Evolutionary conservation across 495 filamentous ascomycete genomes (phyloP).

Genomic region (Usnea hakonensis): DNA sequence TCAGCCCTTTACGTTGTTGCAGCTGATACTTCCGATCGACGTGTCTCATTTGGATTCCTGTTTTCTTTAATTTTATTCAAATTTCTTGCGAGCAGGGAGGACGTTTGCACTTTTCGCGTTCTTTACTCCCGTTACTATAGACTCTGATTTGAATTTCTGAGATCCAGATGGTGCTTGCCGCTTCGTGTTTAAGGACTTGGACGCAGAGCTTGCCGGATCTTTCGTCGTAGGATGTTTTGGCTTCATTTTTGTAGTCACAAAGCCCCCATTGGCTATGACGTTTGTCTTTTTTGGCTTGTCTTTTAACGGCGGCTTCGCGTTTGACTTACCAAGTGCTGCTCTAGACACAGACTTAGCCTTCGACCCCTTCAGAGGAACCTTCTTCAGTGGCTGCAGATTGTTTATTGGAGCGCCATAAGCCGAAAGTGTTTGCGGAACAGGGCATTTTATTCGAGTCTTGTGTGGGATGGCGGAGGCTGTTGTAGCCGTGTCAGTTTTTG

Average conservation of each 20-base stretch:
- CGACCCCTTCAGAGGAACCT: neutral
- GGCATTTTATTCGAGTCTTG: conserved; percentile 3
- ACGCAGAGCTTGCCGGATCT: neutral
- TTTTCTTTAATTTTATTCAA: conserved; percentile 13
- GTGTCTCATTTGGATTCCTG: conserved; percentile 17
- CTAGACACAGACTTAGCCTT: neutral
- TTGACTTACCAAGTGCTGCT: neutral
- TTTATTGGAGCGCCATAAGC: conserved; percentile 6
- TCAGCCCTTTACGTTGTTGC: neutral
- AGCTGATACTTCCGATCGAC: conserved; percentile 12
- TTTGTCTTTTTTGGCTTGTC: neutral
- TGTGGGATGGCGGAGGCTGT: conserved; percentile 4
- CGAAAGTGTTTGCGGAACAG: conserved; percentile 8
- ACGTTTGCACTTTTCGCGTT: conserved; percentile 4
- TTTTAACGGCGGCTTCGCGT: conserved; percentile 1
- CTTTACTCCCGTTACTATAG: neutral
- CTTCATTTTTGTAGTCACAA: neutral
- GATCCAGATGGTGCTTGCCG: neutral
- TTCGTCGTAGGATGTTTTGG: neutral
- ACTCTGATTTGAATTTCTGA: neutral
- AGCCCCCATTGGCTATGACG: neutral
- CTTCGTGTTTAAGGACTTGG: neutral
- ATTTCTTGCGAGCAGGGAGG: conserved; percentile 16
- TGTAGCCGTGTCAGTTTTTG: conserved; percentile 1
- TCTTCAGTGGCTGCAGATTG: neutral